Evolutionary conservation across 305 asterid genomes (phyloP), one percentile per base, ranked within the genome.

Genomic region (Fraxinus floribunda): DNA sequence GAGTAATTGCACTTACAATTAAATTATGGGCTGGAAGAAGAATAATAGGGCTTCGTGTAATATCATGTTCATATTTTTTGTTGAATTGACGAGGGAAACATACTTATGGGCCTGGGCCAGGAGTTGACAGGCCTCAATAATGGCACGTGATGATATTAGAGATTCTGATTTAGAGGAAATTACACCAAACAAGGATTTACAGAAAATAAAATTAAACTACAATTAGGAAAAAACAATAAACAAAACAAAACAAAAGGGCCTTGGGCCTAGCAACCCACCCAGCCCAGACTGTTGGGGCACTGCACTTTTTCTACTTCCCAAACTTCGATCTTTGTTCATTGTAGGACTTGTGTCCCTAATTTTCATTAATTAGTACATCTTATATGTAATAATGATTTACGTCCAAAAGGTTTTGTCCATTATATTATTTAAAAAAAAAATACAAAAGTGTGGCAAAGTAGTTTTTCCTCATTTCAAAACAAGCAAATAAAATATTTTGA

Each of bases 1-100:
- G 86, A 93, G 87, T 49, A 74, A 75, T 11, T 89, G 92, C 78
- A 88, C 89, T 38, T 87, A 83, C 83, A 44, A 64, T 8, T 84
- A 84, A 82, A 35, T 5, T 72, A 72, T 34, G 76, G 76, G 15
- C 76, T 16, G 46, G 49, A 71, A 10, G 44, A 4, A 16, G 26
- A 16, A 32, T 5, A 32, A 71, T n/a, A 0, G 76, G 49, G 76
- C 26, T 72, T 34, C 24, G 41, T 34, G 5, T 32, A 70, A 15
- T 5, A 4, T 62, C 80, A 15, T 86, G 91, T 82, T 36, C 15
- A 22, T 44, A 60, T 46, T 46, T 13, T 46, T 46, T 46, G 57
- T 13, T 46, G 57, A 46, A 46, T 46, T 46, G 57, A 46, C 15
- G 20, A 81, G n/a, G 22, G n/a, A n/a, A 29, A 18, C 39, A 7